Conservation (phyloP, 2,329 filamentous ascomycete genomes). For the Corynespora cassiicola region DNA sequence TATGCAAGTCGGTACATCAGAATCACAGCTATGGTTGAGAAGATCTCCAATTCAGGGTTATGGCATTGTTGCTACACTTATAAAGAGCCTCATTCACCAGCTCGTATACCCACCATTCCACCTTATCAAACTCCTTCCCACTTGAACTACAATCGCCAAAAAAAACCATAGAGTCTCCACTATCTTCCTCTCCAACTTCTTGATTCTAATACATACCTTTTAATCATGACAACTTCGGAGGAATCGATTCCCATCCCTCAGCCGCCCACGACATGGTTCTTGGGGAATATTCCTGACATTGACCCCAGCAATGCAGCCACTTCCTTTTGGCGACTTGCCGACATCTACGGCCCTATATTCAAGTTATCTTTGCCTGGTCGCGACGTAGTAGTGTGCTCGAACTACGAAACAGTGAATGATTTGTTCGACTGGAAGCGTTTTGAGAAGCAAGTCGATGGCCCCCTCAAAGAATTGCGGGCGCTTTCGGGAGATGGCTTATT, state of each 20-base stretch:
- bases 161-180: too few species aligned
- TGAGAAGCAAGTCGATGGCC: constrained; percentile 12
- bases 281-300: constrained; percentile 28
- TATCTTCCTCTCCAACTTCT: constrained; percentile 1
- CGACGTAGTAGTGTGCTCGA: constrained; percentile 57
- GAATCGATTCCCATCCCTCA: constrained; percentile 17
- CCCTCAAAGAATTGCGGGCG: constrained; percentile 12
- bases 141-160: too few species aligned
- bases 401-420: constrained; percentile 18
- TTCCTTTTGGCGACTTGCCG: constrained; percentile 16
- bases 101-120: too few species aligned
- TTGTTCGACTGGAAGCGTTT: constrained; percentile 15
- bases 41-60: too few species aligned
- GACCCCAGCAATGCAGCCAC: constrained; percentile 15
- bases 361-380: constrained; percentile 59
- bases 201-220: too few species aligned
- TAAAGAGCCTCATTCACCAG: too few species aligned
- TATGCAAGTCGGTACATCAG: too few species aligned
- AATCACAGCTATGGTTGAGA: too few species aligned
- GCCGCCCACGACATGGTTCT: constrained; percentile 16
- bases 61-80: too few species aligned
- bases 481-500: constrained; percentile 19
- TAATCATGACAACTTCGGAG: constrained; percentile 8
- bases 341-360: constrained; percentile 63
- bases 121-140: too few species aligned